phyloP scores from a whole-genome alignment of 2,329 filamentous ascomycete genomes.

The Talaromyces sp. region DNA sequence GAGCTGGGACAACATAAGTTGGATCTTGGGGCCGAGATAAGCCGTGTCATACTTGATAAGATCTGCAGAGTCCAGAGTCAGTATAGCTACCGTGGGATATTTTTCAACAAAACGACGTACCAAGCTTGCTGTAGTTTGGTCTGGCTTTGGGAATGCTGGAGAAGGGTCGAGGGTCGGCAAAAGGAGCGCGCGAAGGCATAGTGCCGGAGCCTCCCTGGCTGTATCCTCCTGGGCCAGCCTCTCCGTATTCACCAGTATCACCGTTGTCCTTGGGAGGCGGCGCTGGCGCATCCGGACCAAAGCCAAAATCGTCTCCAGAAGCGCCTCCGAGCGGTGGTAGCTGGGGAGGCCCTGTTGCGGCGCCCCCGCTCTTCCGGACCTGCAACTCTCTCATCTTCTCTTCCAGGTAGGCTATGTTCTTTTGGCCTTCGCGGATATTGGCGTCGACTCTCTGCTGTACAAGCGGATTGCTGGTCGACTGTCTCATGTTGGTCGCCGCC shows the following conservation, averaged over 20 bases:
- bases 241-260: constrained; percentile 61
- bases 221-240: constrained; percentile 48
- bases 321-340: constrained; percentile 12
- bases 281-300: constrained; percentile 48
- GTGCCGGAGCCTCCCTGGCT: constrained; percentile 61
- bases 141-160: constrained; percentile 65
- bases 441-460: constrained; percentile 87
- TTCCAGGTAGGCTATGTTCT: constrained; percentile 94
- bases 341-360: constrained; percentile 29
- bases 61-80: constrained; percentile 51
- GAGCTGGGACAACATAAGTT: constrained; percentile 97
- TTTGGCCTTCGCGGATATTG: constrained; percentile 86
- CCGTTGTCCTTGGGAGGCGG: constrained; percentile 70
- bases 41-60: constrained; percentile 98
- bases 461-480: constrained; percentile 88
- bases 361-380: constrained; percentile 60
- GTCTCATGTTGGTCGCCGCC: constrained; percentile 89
- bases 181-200: constrained; percentile 78
- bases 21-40: constrained; percentile 91
- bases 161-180: constrained; percentile 65
- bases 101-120: constrained; percentile 48
- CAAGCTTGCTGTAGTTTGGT: constrained; percentile 93
- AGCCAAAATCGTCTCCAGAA: constrained; percentile 39
- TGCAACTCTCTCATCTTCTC: constrained; percentile 84
- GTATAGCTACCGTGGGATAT: background rate